Percentiles rank a stretch among this genome's conserved stretches.
phyloP scores from a whole-genome alignment of 1,284 basidiomycete genomes.

The Rhodotorula sp. region DNA sequence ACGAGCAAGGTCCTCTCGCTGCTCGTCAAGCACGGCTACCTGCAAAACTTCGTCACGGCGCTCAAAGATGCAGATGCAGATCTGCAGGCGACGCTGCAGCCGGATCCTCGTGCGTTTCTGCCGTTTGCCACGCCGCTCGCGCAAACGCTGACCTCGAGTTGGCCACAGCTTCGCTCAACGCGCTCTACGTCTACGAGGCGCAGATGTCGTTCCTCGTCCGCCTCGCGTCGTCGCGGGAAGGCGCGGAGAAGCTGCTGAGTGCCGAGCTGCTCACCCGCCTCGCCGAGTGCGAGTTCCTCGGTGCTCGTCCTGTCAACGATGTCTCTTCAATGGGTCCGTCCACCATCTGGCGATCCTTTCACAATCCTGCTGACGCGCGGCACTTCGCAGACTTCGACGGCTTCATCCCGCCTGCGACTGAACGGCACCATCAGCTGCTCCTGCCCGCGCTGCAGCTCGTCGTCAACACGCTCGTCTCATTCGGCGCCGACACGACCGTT shows the following conservation, averaged over 20 bases:
- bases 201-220: constrained; percentile 86
- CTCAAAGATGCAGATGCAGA: constrained; percentile 79
- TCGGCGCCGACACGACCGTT: constrained; percentile 49
- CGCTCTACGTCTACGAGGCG: constrained; percentile 91
- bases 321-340: constrained; percentile 74
- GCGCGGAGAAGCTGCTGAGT: constrained; percentile 83
- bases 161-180: constrained; percentile 75
- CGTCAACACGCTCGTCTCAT: constrained; percentile 66
- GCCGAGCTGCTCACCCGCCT: constrained; percentile 75
- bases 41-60: constrained; percentile 78
- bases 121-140: rapidly evolving
- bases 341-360: neutral
- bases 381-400: constrained; percentile 67
- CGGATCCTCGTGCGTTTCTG: constrained; percentile 72
- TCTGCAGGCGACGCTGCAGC: constrained; percentile 77
- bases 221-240: constrained; percentile 75
- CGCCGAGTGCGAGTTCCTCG: constrained; percentile 82
- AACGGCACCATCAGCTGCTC: constrained; percentile 84
- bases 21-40: constrained; percentile 72
- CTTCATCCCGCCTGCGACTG: constrained; percentile 82
- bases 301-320: constrained; percentile 75
- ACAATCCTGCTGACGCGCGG: neutral
- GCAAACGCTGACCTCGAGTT: neutral
- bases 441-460: constrained; percentile 80
- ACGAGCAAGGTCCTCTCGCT: constrained; percentile 55